These are phyloP conservation scores for Xylaria sp. DNA, from an alignment of 2,329 filamentous ascomycete species.

Conservation along the genomic window DNA sequence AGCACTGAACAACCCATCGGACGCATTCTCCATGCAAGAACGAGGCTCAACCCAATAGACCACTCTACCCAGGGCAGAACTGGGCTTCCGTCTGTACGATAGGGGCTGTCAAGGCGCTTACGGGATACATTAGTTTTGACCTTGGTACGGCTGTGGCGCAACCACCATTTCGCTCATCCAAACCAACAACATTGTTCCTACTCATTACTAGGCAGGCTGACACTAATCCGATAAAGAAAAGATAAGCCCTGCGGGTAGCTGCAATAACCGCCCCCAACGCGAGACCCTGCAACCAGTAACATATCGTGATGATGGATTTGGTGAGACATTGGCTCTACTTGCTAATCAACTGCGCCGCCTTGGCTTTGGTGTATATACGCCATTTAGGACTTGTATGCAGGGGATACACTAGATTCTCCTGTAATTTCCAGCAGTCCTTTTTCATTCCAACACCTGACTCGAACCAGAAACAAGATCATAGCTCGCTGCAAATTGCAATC, in stretches of 20 bases:
- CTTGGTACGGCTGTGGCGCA: slow-evolving; percentile 1
- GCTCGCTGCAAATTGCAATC: slow-evolving; percentile 5
- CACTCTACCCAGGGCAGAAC: background rate
- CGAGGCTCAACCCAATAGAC: slow-evolving; percentile 2
- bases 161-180: background rate
- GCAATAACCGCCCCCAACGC: slow-evolving; percentile 20
- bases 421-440: background rate
- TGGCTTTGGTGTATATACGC: slow-evolving; percentile 1
- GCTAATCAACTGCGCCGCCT: slow-evolving; percentile 35
- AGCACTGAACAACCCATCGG: background rate
- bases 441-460: slow-evolving; percentile 9
- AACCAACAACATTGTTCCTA: background rate
- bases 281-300: slow-evolving; percentile 19
- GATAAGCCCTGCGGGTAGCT: slow-evolving; percentile 13
- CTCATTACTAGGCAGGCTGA: slow-evolving; percentile 13
- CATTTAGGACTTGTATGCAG: slow-evolving; percentile 9
- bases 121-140: background rate
- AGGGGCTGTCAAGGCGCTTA: background rate
- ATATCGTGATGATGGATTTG: slow-evolving; percentile 22
- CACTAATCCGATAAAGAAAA: slow-evolving; percentile 20
- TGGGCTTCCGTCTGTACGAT: background rate
- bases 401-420: background rate
- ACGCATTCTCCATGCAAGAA: background rate
- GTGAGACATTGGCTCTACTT: slow-evolving; percentile 42
- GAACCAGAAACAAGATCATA: background rate